Percentiles rank a stretch among this genome's conserved stretches.
These are phyloP conservation scores for Penicillium sp. DNA, from an alignment of 2,329 filamentous ascomycete species.

Conservation along the genomic window DNA sequence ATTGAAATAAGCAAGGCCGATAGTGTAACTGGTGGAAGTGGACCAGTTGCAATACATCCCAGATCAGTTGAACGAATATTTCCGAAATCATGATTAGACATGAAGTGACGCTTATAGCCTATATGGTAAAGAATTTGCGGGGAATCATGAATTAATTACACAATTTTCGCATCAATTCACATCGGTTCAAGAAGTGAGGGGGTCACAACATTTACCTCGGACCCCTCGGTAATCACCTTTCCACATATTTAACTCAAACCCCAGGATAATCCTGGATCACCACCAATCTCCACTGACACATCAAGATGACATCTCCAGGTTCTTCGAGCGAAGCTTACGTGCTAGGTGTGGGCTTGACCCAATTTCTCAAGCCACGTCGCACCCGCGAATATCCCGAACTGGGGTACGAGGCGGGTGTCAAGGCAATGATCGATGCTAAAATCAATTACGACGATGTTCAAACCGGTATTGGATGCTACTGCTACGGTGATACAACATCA, in stretches of 20 bases:
- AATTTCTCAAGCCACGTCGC: slow-evolving; percentile 95
- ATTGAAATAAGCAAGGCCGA: not conserved
- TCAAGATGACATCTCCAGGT: not conserved
- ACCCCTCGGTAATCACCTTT: not conserved
- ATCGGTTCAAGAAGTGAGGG: not conserved
- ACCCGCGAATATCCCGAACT: slow-evolving; percentile 82
- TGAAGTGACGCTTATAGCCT: not conserved
- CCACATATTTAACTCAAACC: not conserved
- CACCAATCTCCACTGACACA: not conserved
- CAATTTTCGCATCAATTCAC: not conserved
- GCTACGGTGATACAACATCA: slow-evolving; percentile 91
- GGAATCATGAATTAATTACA: not conserved
- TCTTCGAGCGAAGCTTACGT: slow-evolving; percentile 64
- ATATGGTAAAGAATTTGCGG: not conserved
- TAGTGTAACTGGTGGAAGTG: not conserved
- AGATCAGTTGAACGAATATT: not conserved
- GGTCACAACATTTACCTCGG: not conserved
- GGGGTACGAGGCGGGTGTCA: slow-evolving; percentile 86
- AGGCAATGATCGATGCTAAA: slow-evolving; percentile 72
- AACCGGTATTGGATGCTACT: slow-evolving; percentile 91
- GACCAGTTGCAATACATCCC: not conserved
- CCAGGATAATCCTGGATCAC: not conserved
- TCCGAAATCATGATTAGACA: not conserved
- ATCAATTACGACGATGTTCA: slow-evolving; percentile 97
- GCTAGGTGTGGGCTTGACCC: slow-evolving; percentile 96